Conservation (phyloP, 345 rosid genomes). For the Eutrema yunnanense region DNA sequence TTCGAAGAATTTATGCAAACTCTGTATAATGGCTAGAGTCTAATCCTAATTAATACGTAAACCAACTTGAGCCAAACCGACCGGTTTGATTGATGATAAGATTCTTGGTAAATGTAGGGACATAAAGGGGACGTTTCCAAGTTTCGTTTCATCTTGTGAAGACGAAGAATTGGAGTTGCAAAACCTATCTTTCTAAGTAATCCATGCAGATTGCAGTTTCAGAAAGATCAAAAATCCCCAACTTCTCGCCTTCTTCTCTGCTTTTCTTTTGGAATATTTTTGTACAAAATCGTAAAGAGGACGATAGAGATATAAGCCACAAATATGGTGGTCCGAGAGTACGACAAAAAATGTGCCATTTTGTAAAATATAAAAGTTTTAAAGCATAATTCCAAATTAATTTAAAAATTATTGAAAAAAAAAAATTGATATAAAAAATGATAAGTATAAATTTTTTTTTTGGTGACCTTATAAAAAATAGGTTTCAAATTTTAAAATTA, state of each 20-base stretch:
- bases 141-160: slow-evolving; percentile 56
- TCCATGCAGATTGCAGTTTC: not conserved
- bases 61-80: not conserved
- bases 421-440: too few species aligned
- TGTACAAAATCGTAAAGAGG: slow-evolving; percentile 1
- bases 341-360: too few species aligned
- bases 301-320: too few species aligned
- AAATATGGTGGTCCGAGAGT: too few species aligned
- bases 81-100: not conserved
- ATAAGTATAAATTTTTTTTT: too few species aligned
- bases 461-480: too few species aligned
- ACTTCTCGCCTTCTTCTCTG: not conserved
- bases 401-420: too few species aligned
- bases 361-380: too few species aligned
- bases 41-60: not conserved
- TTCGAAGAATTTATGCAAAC: not conserved
- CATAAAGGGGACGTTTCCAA: slow-evolving; percentile 73
- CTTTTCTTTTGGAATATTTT: not conserved
- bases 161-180: slow-evolving; percentile 54
- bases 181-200: not conserved
- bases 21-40: not conserved
- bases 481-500: too few species aligned
- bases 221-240: not conserved
- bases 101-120: slow-evolving; percentile 46
- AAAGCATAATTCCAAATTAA: too few species aligned